Base-by-base conservation (phyloP, 768 basidiomycete genomes). In the Rickenella mellea region DNA sequence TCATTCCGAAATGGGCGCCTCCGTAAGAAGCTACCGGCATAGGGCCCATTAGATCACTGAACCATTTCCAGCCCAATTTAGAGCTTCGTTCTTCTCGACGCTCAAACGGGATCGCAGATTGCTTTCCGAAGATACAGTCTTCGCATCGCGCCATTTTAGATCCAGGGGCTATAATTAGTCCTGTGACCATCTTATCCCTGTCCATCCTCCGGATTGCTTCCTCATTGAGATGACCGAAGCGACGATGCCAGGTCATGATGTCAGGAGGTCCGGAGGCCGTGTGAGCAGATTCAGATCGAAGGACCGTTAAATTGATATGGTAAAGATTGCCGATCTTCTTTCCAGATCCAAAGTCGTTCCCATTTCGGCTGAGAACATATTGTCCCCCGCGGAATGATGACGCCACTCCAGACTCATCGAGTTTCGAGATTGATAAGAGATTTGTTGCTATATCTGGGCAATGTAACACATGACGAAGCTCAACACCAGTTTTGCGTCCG, bases 371-470 rank as follows among this genome's bases (percentile, higher is more conserved):
- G 27, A 41, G 35, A 20, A 35, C 29, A 7, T 39, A 25, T 37
- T 0, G 50, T 47, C 3, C 40, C 42, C 1, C 47, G 47, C 39
- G 57, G 56, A 2, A 42, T 37, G 1, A 54, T 38, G 1, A 12
- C 27, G 19, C 44, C 49, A n/a, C n/a, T 0, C 48, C 47, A 1
- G 52, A 48, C 0, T 24, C 26, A 35, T 55, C 51, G 10, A 60
- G 37, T 24, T 43, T 39, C 1, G 41, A 28, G 6, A 56, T 47
- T 1, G 57, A 59, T 4, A 60, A 33, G 1, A 61, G 54, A 33
- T 62, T 57, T 4, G 52, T 50, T 1, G 49, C 40, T 14, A 62
- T 41, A 17, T 56, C 52, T 1, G 58, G 60, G 0, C 52, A 53
- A 30, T 60, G 55, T 0, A 60, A 38, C 1, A 55, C 56, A 20